Percentiles rank a stretch among this genome's conserved stretches.
Conservation (phyloP, 257 asterid species). For the Capsicum chinense region DNA sequence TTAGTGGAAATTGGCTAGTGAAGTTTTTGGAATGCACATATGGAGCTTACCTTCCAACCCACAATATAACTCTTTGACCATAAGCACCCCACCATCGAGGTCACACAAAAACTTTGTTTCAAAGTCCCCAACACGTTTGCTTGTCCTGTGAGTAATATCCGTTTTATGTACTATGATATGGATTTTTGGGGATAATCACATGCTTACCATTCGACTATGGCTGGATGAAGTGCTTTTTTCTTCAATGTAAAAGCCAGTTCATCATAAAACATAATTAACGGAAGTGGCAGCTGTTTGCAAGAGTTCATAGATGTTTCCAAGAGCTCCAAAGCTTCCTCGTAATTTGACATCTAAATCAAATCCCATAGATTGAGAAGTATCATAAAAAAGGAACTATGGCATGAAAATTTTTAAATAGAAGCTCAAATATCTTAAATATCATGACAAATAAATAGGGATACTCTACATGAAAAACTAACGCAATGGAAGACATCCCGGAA, state of each 20-base stretch:
- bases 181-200: background rate
- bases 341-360: slow-evolving; percentile 62
- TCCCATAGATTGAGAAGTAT: slow-evolving; percentile 25
- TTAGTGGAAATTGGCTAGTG: background rate
- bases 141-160: slow-evolving; percentile 53
- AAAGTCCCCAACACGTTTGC: slow-evolving; percentile 74
- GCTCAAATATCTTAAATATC: background rate
- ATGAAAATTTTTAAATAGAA: background rate
- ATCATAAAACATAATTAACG: slow-evolving; percentile 75
- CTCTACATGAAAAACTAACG: background rate
- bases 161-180: background rate
- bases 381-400: background rate
- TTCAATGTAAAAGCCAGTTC: slow-evolving; percentile 66
- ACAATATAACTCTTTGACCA: slow-evolving; percentile 50
- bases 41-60: slow-evolving; percentile 65
- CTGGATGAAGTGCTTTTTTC: slow-evolving; percentile 68
- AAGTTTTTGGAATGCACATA: slow-evolving; percentile 25
- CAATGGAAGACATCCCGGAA: background rate
- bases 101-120: slow-evolving; percentile 74
- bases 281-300: slow-evolving; percentile 73
- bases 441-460: slow-evolving; percentile 4
- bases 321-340: slow-evolving; percentile 86
- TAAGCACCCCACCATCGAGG: slow-evolving; percentile 58
- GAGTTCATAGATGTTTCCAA: slow-evolving; percentile 70
- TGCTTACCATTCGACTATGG: slow-evolving; percentile 70